A percentile compares a stretch with the other conserved stretches of the same genome.
Evolutionary conservation across 495 filamentous ascomycete genomes (phyloP).

Genomic region (Aspergillus diversus): DNA sequence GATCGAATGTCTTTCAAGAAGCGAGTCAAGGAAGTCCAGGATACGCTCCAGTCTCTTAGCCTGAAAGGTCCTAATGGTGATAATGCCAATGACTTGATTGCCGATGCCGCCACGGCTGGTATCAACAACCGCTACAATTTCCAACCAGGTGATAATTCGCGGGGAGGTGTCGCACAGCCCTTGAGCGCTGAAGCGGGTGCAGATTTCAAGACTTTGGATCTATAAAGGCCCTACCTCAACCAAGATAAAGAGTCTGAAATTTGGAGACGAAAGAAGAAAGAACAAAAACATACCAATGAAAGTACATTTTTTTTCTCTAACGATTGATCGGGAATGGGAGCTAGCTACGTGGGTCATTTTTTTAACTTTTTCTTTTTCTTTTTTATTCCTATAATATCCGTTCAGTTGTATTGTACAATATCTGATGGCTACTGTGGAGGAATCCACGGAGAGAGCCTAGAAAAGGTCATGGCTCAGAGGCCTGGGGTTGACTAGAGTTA

Average conservation of each 20-base stretch:
- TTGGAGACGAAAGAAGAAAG: background rate
- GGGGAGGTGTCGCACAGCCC: constrained; percentile 58
- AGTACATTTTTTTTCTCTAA: constrained; percentile 14
- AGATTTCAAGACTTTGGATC: constrained; percentile 52
- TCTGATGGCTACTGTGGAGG: constrained; percentile 13
- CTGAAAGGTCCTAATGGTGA: constrained; percentile 59
- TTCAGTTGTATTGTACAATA: constrained; percentile 35
- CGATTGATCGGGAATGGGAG: constrained; percentile 10
- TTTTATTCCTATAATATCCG: constrained; percentile 27
- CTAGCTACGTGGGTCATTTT: constrained; percentile 1
- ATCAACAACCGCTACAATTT: constrained; percentile 65
- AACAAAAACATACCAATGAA: constrained; percentile 6
- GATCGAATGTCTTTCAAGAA: constrained; percentile 90
- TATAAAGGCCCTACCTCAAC: constrained; percentile 32
- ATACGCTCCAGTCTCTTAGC: constrained; percentile 66
- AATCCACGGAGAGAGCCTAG: background rate
- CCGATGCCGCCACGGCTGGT: constrained; percentile 47
- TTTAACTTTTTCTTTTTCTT: background rate
- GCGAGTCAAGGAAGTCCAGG: constrained; percentile 79
- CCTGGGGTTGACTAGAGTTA: background rate
- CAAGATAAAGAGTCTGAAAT: background rate
- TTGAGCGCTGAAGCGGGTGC: constrained; percentile 63
- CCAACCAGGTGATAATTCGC: constrained; percentile 49
- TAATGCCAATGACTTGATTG: constrained; percentile 51
- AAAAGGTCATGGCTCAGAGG: background rate